Evolutionary conservation across 495 filamentous ascomycete species (phyloP).

Genomic region (Cenococcum geophilum): DNA sequence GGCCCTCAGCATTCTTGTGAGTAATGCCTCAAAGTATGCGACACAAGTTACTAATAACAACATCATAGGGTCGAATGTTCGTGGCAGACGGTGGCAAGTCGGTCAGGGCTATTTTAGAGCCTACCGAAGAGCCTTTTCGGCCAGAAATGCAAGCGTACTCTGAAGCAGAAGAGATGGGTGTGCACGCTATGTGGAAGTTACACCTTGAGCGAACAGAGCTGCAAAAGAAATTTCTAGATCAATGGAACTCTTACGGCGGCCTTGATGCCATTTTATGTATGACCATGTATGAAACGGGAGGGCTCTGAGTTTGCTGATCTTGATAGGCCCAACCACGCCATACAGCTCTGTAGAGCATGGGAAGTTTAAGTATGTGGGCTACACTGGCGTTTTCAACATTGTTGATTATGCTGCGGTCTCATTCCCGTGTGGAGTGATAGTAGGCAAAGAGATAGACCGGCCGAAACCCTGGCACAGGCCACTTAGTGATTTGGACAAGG

Average conservation of each 20-base stretch:
- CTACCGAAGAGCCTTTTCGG: conserved; percentile 32
- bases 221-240: conserved; percentile 34
- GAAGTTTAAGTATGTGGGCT: conserved; percentile 34
- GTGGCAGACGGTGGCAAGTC: conserved; percentile 39
- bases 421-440: conserved; percentile 34
- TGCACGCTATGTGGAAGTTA: conserved; percentile 37
- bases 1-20: conserved; percentile 25
- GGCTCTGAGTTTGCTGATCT: neutral
- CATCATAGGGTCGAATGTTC: conserved; percentile 31
- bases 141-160: conserved; percentile 33
- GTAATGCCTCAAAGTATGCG: neutral
- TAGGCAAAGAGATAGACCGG: conserved; percentile 30
- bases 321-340: conserved; percentile 33
- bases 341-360: conserved; percentile 31
- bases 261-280: conserved; percentile 36
- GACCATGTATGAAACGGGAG: neutral
- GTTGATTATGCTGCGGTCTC: conserved; percentile 35
- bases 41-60: neutral
- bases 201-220: conserved; percentile 35
- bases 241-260: conserved; percentile 31
- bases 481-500: conserved; percentile 20
- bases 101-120: conserved; percentile 28
- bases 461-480: conserved; percentile 12
- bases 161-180: conserved; percentile 30
- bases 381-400: conserved; percentile 38